Conservation (phyloP, 2,329 filamentous ascomycete genomes). For the Pseudogymnoascus sp. region DNA sequence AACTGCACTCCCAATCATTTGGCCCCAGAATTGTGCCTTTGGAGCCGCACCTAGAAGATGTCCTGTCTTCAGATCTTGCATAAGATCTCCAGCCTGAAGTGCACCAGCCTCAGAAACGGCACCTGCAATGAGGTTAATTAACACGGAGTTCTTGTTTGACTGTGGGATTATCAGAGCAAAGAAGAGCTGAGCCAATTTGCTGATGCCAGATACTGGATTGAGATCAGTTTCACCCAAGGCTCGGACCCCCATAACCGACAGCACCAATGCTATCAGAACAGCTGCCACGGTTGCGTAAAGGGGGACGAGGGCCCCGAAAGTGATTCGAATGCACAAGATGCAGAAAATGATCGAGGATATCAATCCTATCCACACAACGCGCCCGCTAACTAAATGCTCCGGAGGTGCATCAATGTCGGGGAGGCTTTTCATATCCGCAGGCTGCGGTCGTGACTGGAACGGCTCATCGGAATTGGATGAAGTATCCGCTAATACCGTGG, state of each 20-base stretch:
- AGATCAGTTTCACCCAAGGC: constrained; percentile 77
- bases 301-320: constrained; percentile 77
- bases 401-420: constrained; percentile 66
- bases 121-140: constrained; percentile 90
- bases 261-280: constrained; percentile 72
- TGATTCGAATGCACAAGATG: constrained; percentile 68
- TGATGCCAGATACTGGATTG: constrained; percentile 93
- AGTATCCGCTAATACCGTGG: neutral
- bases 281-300: constrained; percentile 66
- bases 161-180: constrained; percentile 85
- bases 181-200: constrained; percentile 89
- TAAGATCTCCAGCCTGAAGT: constrained; percentile 87
- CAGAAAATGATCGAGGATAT: constrained; percentile 70
- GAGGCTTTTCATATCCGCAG: constrained; percentile 20
- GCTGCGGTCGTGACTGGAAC: neutral
- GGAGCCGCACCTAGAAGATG: constrained; percentile 87
- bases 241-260: constrained; percentile 67
- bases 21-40: constrained; percentile 92
- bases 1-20: constrained; percentile 79
- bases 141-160: constrained; percentile 71
- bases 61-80: constrained; percentile 96
- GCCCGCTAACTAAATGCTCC: constrained; percentile 68
- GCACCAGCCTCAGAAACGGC: constrained; percentile 80
- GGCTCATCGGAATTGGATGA: neutral
- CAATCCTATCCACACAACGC: constrained; percentile 65